Percentiles rank a stretch among this genome's conserved stretches.
Evolutionary conservation across 192 early-diverging fungal genomes (phyloP).

Genomic region (Umbelopsis sp.): DNA sequence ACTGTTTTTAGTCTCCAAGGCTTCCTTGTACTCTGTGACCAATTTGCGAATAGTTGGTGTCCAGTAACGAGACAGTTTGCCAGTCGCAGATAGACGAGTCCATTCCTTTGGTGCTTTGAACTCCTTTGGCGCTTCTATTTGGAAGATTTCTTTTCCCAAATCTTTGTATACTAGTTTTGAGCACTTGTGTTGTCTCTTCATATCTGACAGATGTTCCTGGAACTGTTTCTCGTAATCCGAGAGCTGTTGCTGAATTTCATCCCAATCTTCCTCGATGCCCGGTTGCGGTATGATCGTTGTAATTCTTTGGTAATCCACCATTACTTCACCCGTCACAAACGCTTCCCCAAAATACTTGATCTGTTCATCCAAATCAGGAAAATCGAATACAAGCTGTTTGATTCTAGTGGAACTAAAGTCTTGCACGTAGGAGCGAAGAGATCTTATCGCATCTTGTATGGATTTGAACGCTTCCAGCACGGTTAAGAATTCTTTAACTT

Average conservation of each 20-base stretch:
- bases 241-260: constrained; percentile 61
- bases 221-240: constrained; percentile 69
- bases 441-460: constrained; percentile 42
- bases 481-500: constrained; percentile 81
- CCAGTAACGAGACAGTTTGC: constrained; percentile 84
- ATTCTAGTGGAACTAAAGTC: constrained; percentile 65
- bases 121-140: constrained; percentile 83
- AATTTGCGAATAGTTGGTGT: constrained; percentile 64
- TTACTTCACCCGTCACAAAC: constrained; percentile 33
- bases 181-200: constrained; percentile 61
- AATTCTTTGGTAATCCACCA: constrained; percentile 44
- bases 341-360: constrained; percentile 75
- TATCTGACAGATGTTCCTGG: constrained; percentile 66
- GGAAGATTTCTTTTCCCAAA: constrained; percentile 95
- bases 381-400: constrained; percentile 42
- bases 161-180: constrained; percentile 79
- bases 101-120: constrained; percentile 79
- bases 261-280: constrained; percentile 83
- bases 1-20: constrained; percentile 75
- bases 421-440: constrained; percentile 34
- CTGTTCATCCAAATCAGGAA: constrained; percentile 59
- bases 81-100: constrained; percentile 77
- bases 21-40: constrained; percentile 76
- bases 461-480: constrained; percentile 63
- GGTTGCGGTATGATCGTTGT: constrained; percentile 61